Conservation (phyloP, 2,329 filamentous ascomycete genomes). For the Sporothrix brasiliensis region DNA sequence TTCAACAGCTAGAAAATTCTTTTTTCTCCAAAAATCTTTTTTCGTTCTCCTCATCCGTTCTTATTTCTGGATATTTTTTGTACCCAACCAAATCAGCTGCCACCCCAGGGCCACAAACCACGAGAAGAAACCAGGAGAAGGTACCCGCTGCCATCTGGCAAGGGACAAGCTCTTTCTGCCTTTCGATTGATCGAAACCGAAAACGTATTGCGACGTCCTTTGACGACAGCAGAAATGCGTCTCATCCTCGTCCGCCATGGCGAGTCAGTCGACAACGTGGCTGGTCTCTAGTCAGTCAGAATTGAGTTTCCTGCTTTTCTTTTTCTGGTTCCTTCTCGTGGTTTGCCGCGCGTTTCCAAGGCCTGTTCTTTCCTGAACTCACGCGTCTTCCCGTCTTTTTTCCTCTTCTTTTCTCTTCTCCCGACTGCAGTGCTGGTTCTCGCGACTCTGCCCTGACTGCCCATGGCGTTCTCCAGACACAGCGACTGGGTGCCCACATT, state of each 20-base stretch:
- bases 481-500: constrained; percentile 68
- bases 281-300: constrained; percentile 64
- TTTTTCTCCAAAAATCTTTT: background rate
- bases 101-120: background rate
- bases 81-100: background rate
- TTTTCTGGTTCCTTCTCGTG: constrained; percentile 15
- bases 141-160: constrained; percentile 5
- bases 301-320: constrained; percentile 37
- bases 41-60: constrained; percentile 5
- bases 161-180: background rate
- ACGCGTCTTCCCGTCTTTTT: constrained; percentile 31
- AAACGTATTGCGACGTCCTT: background rate
- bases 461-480: constrained; percentile 80
- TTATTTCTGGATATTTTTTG: background rate
- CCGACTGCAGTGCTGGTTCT: constrained; percentile 64
- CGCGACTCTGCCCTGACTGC: constrained; percentile 80
- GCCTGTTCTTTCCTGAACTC: constrained; percentile 12
- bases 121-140: background rate
- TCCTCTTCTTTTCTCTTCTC: constrained; percentile 42
- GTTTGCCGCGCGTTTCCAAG: constrained; percentile 16
- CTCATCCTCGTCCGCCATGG: constrained; percentile 83
- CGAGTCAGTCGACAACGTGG: constrained; percentile 88
- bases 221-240: constrained; percentile 50
- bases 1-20: constrained; percentile 26
- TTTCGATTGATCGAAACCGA: constrained; percentile 14